These are phyloP conservation scores for Geotrichum restrictum DNA, from an alignment of 1,139 yeast species.

Conservation along the genomic window DNA sequence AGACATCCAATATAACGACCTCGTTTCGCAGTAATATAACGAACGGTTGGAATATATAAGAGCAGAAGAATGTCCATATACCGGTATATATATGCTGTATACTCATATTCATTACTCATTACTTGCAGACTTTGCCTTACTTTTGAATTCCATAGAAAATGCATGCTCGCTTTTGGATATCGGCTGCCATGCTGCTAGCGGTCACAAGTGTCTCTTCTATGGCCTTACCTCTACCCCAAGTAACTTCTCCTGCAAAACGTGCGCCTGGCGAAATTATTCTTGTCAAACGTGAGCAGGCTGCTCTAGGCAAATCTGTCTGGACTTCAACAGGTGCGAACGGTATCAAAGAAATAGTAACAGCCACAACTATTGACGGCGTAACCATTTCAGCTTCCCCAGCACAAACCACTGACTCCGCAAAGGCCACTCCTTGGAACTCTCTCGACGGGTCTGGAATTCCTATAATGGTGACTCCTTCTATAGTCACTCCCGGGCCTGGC, in stretches of 20 bases:
- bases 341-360: slow-evolving; percentile 36
- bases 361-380: slow-evolving; percentile 43
- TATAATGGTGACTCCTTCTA: slow-evolving; percentile 39
- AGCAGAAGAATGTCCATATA: too few species aligned
- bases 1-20: background rate
- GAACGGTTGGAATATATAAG: too few species aligned
- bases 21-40: too few species aligned
- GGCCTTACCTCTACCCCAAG: background rate
- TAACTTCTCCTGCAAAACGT: background rate
- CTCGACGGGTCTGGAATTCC: slow-evolving; percentile 43
- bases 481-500: slow-evolving; percentile 30
- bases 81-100: too few species aligned
- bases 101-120: too few species aligned
- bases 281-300: slow-evolving; percentile 29
- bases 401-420: slow-evolving; percentile 25
- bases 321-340: slow-evolving; percentile 37
- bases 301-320: slow-evolving; percentile 38
- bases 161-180: background rate
- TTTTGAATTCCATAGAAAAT: too few species aligned
- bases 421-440: slow-evolving; percentile 40
- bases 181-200: background rate
- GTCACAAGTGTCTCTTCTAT: background rate
- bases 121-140: too few species aligned
- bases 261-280: background rate
- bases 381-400: slow-evolving; percentile 43